Base-by-base conservation (phyloP, 1,284 basidiomycete genomes). In the Phylloboletellus chloephorus region DNA sequence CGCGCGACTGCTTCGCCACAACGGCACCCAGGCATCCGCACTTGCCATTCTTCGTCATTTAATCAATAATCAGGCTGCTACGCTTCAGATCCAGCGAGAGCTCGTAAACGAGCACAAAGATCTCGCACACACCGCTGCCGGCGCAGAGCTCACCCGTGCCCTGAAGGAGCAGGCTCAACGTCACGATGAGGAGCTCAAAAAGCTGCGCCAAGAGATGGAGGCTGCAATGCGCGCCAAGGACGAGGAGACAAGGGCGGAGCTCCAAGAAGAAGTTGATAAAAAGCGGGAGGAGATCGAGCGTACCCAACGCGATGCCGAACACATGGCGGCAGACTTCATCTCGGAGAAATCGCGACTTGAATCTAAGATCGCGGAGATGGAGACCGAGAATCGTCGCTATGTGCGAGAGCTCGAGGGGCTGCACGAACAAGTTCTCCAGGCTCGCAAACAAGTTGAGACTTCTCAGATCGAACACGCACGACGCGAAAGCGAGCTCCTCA, bases 81-180 rank as follows among this genome's bases (percentile, higher is more conserved):
- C 64, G 11, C 55, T 72, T 7, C 56, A 57, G 15, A 72, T 72
- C 39, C 70, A 72, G 47, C 51, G 54, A 20, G 69, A 72, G 50
- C 47, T 72, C 28, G 66, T 66, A 1, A 66, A 66, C 44, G 52
- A 72, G 50, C 57, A 48, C 41, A 71, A 64, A 43, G 53, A 59
- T 21, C 51, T 72, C 1, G 51, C 59, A 1, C 52, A 69, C 25
- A 72, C 70, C 3, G 50, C 65, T 5, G 71, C 69, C 10, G 71
- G 69, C 6, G 53, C 53, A 5, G 67, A 66, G 47, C 57, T 72
- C 38, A 54, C 58, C 25, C 58, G 54, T 11, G 69, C 68, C 12
- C 31, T 69, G 24, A 53, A 58, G 40, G 55, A 60, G 36, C 66
- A 68, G 49, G 48, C 61, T 13, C 44, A 60, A 36, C 59, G 53